These are phyloP conservation scores for Multifurca ochricompacta DNA, from an alignment of 768 basidiomycete genomes.

Conservation along the genomic window DNA sequence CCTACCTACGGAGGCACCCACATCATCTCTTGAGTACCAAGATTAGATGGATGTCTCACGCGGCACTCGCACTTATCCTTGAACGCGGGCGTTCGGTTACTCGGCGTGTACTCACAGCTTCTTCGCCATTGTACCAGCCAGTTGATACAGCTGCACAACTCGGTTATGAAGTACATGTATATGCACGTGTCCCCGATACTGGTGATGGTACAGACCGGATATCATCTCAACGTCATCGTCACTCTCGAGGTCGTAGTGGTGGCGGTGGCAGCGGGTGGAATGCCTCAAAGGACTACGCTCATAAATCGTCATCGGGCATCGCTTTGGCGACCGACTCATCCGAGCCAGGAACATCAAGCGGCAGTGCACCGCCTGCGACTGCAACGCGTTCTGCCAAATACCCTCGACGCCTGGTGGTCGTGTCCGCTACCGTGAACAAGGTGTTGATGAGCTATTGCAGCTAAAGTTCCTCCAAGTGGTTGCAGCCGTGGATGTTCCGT, in stretches of 20 bases:
- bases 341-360: slow-evolving; percentile 22
- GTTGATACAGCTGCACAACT: slow-evolving; percentile 64
- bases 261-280: slow-evolving; percentile 19
- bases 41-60: slow-evolving; percentile 59
- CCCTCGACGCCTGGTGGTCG: slow-evolving; percentile 27
- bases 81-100: slow-evolving; percentile 75
- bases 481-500: slow-evolving; percentile 58
- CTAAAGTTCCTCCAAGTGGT: slow-evolving; percentile 87
- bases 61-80: slow-evolving; percentile 67
- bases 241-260: slow-evolving; percentile 16
- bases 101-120: slow-evolving; percentile 69
- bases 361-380: slow-evolving; percentile 20
- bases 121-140: slow-evolving; percentile 78
- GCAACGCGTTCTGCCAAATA: slow-evolving; percentile 16
- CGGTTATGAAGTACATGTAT: slow-evolving; percentile 68
- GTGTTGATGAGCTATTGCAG: slow-evolving; percentile 91
- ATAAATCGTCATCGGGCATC: slow-evolving; percentile 20
- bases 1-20: slow-evolving; percentile 53
- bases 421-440: slow-evolving; percentile 77
- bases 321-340: slow-evolving; percentile 28
- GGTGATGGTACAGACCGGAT: slow-evolving; percentile 56
- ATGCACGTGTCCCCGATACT: slow-evolving; percentile 60
- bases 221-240: slow-evolving; percentile 27
- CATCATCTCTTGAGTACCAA: slow-evolving; percentile 31
- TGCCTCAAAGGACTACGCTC: slow-evolving; percentile 21